Conservation (phyloP, 805 yeast genomes). For the Grigorovia yakushimaensis region DNA sequence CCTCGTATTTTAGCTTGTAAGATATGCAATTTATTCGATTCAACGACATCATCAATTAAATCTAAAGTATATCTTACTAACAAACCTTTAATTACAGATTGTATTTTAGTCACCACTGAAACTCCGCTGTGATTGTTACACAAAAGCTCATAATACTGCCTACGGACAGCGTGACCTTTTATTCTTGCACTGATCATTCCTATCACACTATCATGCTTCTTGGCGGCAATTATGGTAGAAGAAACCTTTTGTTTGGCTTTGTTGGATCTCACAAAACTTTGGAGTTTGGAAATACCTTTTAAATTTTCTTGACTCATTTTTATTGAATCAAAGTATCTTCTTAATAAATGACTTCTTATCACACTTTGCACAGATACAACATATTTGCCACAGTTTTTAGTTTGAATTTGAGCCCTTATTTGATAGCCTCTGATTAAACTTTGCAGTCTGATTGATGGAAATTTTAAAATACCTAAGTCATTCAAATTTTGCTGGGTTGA, state of each 20-base stretch:
- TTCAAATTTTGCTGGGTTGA: slow-evolving; percentile 1
- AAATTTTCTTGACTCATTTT: background rate
- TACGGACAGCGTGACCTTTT: slow-evolving; percentile 8
- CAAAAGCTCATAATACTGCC: background rate
- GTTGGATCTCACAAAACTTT: slow-evolving; percentile 48
- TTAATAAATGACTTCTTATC: slow-evolving; percentile 37
- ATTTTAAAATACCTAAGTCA: slow-evolving; percentile 3
- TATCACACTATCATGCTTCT: slow-evolving; percentile 8
- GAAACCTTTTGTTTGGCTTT: background rate
- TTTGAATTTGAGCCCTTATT: background rate
- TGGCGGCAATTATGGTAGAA: slow-evolving; percentile 16
- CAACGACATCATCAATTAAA: slow-evolving; percentile 42
- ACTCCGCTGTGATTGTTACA: background rate
- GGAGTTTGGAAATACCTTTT: slow-evolving; percentile 37
- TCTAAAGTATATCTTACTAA: slow-evolving; percentile 49
- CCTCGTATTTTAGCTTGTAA: slow-evolving; percentile 55
- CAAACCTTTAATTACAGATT: slow-evolving; percentile 55
- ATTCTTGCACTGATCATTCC: slow-evolving; percentile 8
- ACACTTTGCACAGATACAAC: slow-evolving; percentile 40
- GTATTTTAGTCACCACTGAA: slow-evolving; percentile 35
- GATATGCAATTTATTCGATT: slow-evolving; percentile 31
- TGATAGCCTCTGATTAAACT: slow-evolving; percentile 12
- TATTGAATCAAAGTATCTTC: slow-evolving; percentile 26
- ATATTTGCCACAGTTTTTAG: background rate
- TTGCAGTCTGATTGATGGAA: slow-evolving; percentile 15